Conservation (phyloP, 202 grass and related monocot species). For the Musa balbisiana region DNA sequence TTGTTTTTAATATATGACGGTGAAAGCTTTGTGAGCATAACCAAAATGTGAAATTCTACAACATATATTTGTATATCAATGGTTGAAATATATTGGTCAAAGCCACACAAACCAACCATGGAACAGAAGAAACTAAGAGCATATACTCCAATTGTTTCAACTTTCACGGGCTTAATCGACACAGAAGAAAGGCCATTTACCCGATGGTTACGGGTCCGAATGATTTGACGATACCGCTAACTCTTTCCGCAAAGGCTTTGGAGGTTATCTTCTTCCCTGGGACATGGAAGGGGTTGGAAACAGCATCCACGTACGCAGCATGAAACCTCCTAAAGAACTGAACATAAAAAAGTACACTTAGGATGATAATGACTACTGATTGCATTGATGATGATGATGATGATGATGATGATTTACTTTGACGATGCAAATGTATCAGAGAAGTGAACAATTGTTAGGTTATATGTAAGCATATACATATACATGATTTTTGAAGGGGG, state of each 20-base stretch:
- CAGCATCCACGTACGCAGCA: conserved; percentile 69
- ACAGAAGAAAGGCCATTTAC: conserved; percentile 19
- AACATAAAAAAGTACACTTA: background rate
- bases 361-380: no score
- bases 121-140: background rate
- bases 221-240: conserved; percentile 70
- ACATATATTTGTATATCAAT: background rate
- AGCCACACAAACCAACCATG: background rate
- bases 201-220: conserved; percentile 44
- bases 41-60: background rate
- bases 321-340: conserved; percentile 99
- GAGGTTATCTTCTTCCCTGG: conserved; percentile 96
- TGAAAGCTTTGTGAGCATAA: background rate
- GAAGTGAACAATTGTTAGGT: no score
- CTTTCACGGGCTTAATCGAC: background rate
- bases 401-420: background rate
- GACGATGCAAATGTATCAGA: no score
- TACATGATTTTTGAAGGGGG: no score
- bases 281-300: conserved; percentile 95
- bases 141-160: background rate
- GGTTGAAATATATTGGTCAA: background rate
- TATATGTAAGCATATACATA: no score
- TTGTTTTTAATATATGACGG: no score
- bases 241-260: conserved; percentile 71
- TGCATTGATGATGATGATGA: background rate